Base-by-base conservation (phyloP, 225 moss, liverwort and hornwort species). In the Physcomitrellopsis africana region DNA sequence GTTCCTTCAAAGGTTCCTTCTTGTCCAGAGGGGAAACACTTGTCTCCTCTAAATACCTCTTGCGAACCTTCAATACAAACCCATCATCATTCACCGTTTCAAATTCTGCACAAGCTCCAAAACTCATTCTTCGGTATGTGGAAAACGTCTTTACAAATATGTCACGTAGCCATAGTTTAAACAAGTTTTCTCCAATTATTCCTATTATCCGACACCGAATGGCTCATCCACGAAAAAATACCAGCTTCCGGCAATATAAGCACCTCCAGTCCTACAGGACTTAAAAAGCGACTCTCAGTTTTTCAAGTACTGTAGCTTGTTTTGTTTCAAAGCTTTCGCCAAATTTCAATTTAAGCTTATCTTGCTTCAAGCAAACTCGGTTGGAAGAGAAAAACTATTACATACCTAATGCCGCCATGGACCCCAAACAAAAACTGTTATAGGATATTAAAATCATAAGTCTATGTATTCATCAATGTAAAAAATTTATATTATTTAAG, bases 61-160 rank as follows among this genome's bases (percentile, higher is more conserved):
- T 89, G 44, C 89, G 83, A 22, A 86, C 65, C 74, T 86, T 89
- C 68, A 79, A 89, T 13, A 86, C 19, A 54, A 85, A 86, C 27
- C 89, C 89, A 24, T 75, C 81, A 32, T 86, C 89, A 68, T 85
- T 81, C 43, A 86, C 77, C 11, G 76, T 81, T 79, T 79, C 81
- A 77, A 80, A 83, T 74, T 89, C 89, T 89, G 81, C 72, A 72
- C 63, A 80, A 41, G 52, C 60, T 59, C 60, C 58, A 73, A 24
- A 4, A 60, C 7, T 52, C 67, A 72, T 51, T 46, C 63, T 23
- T 26, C 46, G 5, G 18, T 45, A 20, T 11, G 24, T 44, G 10
- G 56, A 13, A 54, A 4, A 8, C 9, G 20, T 19, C 52, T 20
- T 27, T 9, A 9, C 45, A 42, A 48, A 17, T 4, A 37, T 7